Evolutionary conservation across 257 asterid species (phyloP).

Genomic region (Prunella vulgaris): DNA sequence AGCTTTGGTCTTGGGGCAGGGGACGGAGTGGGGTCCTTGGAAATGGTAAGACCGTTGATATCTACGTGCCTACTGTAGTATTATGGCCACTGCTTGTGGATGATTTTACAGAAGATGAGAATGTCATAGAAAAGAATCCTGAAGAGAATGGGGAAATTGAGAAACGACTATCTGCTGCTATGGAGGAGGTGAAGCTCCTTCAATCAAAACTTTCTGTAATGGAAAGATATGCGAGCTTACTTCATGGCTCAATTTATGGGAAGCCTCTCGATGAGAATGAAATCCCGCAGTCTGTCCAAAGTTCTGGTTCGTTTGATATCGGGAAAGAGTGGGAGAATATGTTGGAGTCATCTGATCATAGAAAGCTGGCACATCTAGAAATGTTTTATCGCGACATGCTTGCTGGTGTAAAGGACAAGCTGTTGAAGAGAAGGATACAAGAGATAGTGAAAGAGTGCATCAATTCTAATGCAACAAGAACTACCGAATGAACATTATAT

Average conservation of each 20-base stretch:
- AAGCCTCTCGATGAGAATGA: slow-evolving; percentile 63
- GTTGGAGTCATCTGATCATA: slow-evolving; percentile 68
- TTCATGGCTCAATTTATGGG: slow-evolving; percentile 79
- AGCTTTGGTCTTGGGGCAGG: slow-evolving; percentile 94
- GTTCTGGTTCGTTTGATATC: slow-evolving; percentile 49
- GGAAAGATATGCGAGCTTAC: slow-evolving; percentile 72
- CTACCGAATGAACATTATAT: slow-evolving; percentile 9
- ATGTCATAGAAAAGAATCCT: slow-evolving; percentile 26
- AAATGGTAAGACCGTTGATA: slow-evolving; percentile 48
- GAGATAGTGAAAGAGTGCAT: slow-evolving; percentile 63
- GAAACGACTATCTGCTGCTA: slow-evolving; percentile 40
- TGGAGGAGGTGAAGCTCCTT: slow-evolving; percentile 66
- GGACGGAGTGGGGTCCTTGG: slow-evolving; percentile 92
- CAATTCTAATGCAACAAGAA: slow-evolving; percentile 26
- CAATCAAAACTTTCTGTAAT: slow-evolving; percentile 42
- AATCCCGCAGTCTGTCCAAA: slow-evolving; percentile 43
- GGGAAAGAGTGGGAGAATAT: slow-evolving; percentile 81
- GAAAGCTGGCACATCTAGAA: slow-evolving; percentile 57
- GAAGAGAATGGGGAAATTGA: slow-evolving; percentile 44
- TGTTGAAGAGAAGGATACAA: slow-evolving; percentile 66
- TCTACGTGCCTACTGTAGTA: slow-evolving; percentile 46
- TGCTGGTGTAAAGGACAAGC: slow-evolving; percentile 72
- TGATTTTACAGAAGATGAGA: slow-evolving; percentile 30
- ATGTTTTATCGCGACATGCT: slow-evolving; percentile 72
- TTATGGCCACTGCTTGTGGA: slow-evolving; percentile 61